Percentiles rank a stretch among this genome's conserved stretches.
These are phyloP conservation scores for Skeletonema potamos DNA, from an alignment of 108 stramenopile genomes.

Conservation along the genomic window DNA sequence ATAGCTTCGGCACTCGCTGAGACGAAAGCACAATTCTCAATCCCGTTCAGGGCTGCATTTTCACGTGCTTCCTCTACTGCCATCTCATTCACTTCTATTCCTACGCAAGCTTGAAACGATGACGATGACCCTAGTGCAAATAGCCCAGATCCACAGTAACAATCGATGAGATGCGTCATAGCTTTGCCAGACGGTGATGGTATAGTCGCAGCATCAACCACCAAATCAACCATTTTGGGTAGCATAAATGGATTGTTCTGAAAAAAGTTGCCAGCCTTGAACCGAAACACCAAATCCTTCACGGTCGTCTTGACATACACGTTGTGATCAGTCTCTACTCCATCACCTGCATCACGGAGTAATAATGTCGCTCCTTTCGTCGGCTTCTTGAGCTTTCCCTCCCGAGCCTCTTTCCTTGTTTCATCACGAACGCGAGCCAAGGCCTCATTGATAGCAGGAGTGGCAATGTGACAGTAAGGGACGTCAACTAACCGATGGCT, in stretches of 20 bases:
- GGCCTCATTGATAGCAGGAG: constrained; percentile 86
- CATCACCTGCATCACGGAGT: constrained; percentile 77
- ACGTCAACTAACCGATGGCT: constrained; percentile 90
- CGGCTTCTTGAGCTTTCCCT: constrained; percentile 52
- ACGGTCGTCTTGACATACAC: constrained; percentile 78
- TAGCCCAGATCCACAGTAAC: constrained; percentile 97
- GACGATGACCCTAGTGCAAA: constrained; percentile 81
- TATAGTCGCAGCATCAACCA: constrained; percentile 65
- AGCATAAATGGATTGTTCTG: constrained; percentile 96
- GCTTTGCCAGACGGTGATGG: constrained; percentile 15
- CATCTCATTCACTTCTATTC: constrained; percentile 91
- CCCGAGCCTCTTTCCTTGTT: constrained; percentile 41
- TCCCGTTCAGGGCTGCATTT: constrained; percentile 84
- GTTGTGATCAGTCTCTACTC: constrained; percentile 86
- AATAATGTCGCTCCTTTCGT: constrained; percentile 88
- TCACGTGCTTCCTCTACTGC: constrained; percentile 76
- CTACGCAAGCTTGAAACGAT: constrained; percentile 83
- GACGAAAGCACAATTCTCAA: constrained; percentile 81
- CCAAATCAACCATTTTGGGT: constrained; percentile 90
- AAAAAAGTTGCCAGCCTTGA: constrained; percentile 96
- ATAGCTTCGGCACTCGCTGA: constrained; percentile 90
- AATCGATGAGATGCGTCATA: constrained; percentile 87
- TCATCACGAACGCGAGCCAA: constrained; percentile 58
- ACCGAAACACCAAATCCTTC: constrained; percentile 66
- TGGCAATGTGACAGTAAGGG: constrained; percentile 90